Conservation (phyloP, 2,329 filamentous ascomycete species). For the Amesomyces nigricolor region DNA sequence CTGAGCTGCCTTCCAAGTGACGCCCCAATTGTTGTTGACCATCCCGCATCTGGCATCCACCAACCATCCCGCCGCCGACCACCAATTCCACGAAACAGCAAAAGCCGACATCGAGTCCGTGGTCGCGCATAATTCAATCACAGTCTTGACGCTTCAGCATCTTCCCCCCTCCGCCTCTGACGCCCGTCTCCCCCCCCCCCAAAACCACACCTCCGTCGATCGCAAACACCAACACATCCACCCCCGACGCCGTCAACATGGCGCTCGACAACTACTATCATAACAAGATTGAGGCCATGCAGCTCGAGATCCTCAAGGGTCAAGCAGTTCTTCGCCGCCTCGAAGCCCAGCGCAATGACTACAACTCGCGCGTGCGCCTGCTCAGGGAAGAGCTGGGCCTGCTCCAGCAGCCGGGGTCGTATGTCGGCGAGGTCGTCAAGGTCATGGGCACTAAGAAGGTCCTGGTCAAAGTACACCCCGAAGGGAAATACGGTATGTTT, state of each 20-base stretch:
- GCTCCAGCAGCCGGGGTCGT: slow-evolving; percentile 93
- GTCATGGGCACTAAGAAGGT: slow-evolving; percentile 99
- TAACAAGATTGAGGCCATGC: slow-evolving; percentile 99
- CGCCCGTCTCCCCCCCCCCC: neutral
- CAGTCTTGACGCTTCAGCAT: no score
- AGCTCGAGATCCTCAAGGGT: slow-evolving; percentile 99
- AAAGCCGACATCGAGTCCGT: slow-evolving; percentile 1
- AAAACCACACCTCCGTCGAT: neutral
- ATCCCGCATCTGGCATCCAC: neutral
- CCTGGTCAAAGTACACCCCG: slow-evolving; percentile 95
- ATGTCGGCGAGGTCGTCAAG: slow-evolving; percentile 99
- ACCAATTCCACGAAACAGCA: neutral
- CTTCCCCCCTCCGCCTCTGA: no score
- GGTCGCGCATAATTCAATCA: neutral
- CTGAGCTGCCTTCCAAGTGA: slow-evolving; percentile 24
- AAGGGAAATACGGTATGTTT: slow-evolving; percentile 93
- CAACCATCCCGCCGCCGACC: neutral
- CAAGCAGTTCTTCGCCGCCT: slow-evolving; percentile 91
- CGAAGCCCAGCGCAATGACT: slow-evolving; percentile 97
- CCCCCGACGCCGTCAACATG: slow-evolving; percentile 56
- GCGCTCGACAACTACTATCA: slow-evolving; percentile 99
- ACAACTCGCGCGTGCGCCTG: slow-evolving; percentile 95
- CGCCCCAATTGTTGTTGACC: neutral
- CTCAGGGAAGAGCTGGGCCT: slow-evolving; percentile 92
- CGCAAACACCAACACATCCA: neutral